Evolutionary conservation across 2,329 filamentous ascomycete genomes (phyloP), one percentile per base, ranked within the genome.

Genomic region (Fusarium luffae): DNA sequence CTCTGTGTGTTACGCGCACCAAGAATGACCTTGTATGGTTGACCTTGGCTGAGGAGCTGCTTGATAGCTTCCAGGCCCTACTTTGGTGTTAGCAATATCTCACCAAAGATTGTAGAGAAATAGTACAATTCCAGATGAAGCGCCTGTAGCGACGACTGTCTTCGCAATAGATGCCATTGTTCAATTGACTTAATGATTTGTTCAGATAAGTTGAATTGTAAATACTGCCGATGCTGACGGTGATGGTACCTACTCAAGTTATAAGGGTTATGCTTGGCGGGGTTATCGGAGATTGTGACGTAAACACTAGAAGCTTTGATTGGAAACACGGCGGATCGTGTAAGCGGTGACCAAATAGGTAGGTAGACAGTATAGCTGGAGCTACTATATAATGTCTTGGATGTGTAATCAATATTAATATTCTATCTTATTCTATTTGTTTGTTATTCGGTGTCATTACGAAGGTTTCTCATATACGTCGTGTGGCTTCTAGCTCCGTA

Each of bases 41-140:
- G 81, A 0, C 78, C 60, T 48, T 83, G 79, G 18, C 76, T 70
- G 10, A 86, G 80, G 27, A 87, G 81, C 69, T 86, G 84, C 69
- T 85, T 85, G 55, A 86, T 77, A n/a, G 81, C 79, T 70, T 87
- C 85, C 55, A 87, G 83, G 14, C 85, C 85, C 85, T 87, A 51
- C 25, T n/a, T 19, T 57, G 32, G 25, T 34, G 19, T 57, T 37
- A 67, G 57, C 18, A 4, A 19, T 49, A 21, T 25, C 23, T 21
- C 19, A 19, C 21, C 6, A 3, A 12, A 16, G 27, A n/a, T 19
- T 30, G 10, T 19, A 7, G 21, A 30, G 13, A n/a, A 18, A 21
- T 7, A 18, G 80, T 78, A 86, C 85, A 49, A 86, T 71, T 49
- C 85, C 85, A 5, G 84, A 86, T 11, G 83, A 82, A 48, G 79